Base-by-base conservation (phyloP, 257 asterid species). In the Solanum habrochaites region DNA sequence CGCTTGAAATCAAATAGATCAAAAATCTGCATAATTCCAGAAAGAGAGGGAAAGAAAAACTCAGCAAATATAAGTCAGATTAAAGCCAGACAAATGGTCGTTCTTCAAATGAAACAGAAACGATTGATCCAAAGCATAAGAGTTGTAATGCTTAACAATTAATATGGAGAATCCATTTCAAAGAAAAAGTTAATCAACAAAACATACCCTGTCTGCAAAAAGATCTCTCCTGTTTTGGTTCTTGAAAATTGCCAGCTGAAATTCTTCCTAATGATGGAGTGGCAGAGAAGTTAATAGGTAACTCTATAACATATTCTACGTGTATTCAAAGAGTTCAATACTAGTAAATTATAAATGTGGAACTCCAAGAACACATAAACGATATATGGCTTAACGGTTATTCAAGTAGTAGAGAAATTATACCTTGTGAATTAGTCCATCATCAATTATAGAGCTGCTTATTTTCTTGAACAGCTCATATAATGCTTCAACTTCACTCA, bases 401-500 rank as follows among this genome's bases (percentile, higher is more conserved):
- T 49, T 21, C 3, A 32, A 20, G 40, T 29, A 31, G 29, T 37
- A 71, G 69, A 74, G 45, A 87, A 66, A 18, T 12, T 25, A 66
- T 91, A 94, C 98, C 98, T 94, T 97, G 91, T 97, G 97, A 90
- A 97, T 97, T 89, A 95, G 97, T 16, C 99, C 98, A 80, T 97
- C 99, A 12, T 93, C 90, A 32, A 90, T 85, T 77, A 95, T 95
- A 83, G 96, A 93, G 91, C 98, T 92, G 93, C 98, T 94, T 67
- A 97, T 94, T 88, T 94, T 97, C 94, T 94, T 94, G 88, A 78
- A 95, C 74, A 96, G 93, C 86, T 91, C 93, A 69, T 93, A 91
- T 82, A 96, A 91, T 66, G 99, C 98, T 90, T 96, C 98, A 11
- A 96, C 97, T 94, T 96, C 98, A 83, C 91, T 93, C 75, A 94